phyloP scores from a whole-genome alignment of 1,139 yeast genomes.

The Saccharomyces hybrid region DNA sequence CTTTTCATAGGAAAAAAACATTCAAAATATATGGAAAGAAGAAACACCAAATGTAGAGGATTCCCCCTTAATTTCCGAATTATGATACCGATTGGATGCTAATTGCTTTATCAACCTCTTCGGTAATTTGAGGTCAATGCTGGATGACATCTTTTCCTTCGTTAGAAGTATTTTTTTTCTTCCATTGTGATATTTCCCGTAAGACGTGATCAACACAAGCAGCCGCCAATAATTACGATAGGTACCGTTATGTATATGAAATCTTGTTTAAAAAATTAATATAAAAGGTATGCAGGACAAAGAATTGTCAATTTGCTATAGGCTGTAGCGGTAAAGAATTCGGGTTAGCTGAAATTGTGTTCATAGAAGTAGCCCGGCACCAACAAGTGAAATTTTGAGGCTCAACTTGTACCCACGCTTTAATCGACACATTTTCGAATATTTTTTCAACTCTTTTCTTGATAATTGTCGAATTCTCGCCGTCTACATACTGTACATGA shows the following conservation, averaged over 20 bases:
- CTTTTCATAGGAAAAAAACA: not conserved
- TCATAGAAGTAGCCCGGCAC: slow-evolving; percentile 36
- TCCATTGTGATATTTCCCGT: not conserved
- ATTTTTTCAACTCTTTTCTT: slow-evolving; percentile 54
- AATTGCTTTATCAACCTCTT: not conserved
- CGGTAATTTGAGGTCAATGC: not conserved
- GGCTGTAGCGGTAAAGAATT: not conserved
- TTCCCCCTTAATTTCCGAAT: not conserved
- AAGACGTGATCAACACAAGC: not conserved
- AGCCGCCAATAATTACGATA: not conserved
- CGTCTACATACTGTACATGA: slow-evolving; percentile 61
- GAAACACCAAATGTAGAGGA: not conserved
- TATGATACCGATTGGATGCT: not conserved
- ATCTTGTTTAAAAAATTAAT: not conserved
- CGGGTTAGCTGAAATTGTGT: slow-evolving; percentile 3
- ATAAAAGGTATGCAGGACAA: not conserved
- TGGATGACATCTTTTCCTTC: not conserved
- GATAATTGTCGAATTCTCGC: slow-evolving; percentile 57
- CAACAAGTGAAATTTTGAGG: slow-evolving; percentile 52
- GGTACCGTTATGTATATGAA: not conserved
- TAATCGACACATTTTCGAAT: slow-evolving; percentile 36
- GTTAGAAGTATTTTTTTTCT: not conserved
- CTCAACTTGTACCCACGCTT: slow-evolving; percentile 55
- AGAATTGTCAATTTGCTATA: not conserved
- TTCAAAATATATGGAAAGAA: not conserved